Base-by-base conservation (phyloP, 2,329 filamentous ascomycete genomes). In the Aspergillus persii region DNA sequence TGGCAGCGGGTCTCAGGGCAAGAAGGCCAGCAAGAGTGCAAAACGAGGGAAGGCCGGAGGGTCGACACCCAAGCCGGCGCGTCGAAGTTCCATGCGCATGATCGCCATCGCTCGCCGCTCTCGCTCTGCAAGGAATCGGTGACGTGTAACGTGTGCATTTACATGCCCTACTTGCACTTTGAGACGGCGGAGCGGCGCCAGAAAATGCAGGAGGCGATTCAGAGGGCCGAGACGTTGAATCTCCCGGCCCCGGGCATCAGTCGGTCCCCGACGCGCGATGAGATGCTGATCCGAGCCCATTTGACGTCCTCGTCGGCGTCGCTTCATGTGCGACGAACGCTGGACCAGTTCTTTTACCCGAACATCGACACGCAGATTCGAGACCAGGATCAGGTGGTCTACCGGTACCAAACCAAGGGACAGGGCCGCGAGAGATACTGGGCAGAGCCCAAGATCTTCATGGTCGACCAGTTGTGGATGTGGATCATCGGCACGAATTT, bases 381-480 rank as follows among this genome's bases (percentile, higher is more conserved):
- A 39, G 86, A 89, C 63, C 76, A 77, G 33, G 85, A 88, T 63
- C 86, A 89, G 68, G 86, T 89, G 1, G 85, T 89, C 0, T 87
- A 84, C 67, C 80, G 86, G 9, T 88, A 88, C 63, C 79, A 81
- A 62, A 76, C 72, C 36, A 76, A 77, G 47, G 68, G 68, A 6
- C 67, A 69, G 8, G 72, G 68, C 7, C 64, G 64, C 18, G 69
- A 68, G 15, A 67, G 68, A 70, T 74, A 72, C 2, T 62, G 56
- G 3, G 62, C 60, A 3, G 83, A 86, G 57, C 79, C 80, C 1
- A 87, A 87, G 61, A 81, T 88, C 2, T 87, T 87, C 69, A 88
- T 88, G 86, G 86, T 89, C 0, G 86, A 89, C 68, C 86, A 89
- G 64, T 74, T 89, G 1, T 89, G 86, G 86, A 81, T 89, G 68